These are phyloP conservation scores for Tetragonia tetragonoides DNA, from an alignment of 148 eudicot genomes.

Conservation along the genomic window DNA sequence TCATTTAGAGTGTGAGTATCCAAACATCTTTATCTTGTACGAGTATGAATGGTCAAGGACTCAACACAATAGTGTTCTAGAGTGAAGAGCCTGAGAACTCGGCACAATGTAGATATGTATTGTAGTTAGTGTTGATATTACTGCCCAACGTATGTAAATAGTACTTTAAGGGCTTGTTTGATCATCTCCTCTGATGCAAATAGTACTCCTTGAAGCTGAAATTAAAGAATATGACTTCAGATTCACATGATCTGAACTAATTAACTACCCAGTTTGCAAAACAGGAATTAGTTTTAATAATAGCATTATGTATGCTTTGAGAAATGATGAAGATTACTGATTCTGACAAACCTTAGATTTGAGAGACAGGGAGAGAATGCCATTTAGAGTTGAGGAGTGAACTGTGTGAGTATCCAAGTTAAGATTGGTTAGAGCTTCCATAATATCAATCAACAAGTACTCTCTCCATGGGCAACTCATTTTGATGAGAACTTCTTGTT, in stretches of 20 bases:
- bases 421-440: constrained; percentile 42
- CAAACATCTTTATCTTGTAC: no score
- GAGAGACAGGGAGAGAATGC: constrained; percentile 40
- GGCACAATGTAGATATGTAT: no score
- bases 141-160: constrained; percentile 29
- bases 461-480: constrained; percentile 48
- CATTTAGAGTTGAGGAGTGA: constrained; percentile 47
- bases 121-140: neutral
- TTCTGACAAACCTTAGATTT: constrained; percentile 47
- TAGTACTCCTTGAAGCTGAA: constrained; percentile 46
- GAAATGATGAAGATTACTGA: neutral
- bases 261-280: neutral
- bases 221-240: neutral
- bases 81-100: no score
- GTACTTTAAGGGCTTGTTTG: constrained; percentile 39
- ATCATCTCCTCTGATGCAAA: constrained; percentile 46
- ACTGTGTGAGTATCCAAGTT: constrained; percentile 46
- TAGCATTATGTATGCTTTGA: neutral
- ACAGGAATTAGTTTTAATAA: neutral
- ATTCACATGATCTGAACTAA: neutral
- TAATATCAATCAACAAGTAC: constrained; percentile 40
- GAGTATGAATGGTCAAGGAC: no score
- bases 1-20: no score
- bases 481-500: constrained; percentile 40
- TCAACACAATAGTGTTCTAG: no score